Conservation (phyloP, 2,329 filamentous ascomycete species). For the Verticillium alfalfae region DNA sequence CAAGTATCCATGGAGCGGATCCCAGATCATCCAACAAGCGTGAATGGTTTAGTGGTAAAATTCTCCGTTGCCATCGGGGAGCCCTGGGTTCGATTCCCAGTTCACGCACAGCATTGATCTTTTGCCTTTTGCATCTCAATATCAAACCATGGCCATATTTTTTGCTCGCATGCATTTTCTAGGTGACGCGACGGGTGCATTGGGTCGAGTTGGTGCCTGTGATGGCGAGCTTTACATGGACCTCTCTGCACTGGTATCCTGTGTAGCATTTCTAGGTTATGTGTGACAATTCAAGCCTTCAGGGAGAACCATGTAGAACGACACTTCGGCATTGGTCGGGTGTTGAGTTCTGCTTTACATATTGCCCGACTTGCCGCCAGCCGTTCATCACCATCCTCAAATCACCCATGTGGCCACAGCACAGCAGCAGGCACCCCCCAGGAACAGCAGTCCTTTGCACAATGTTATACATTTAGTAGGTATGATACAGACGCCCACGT, state of each 20-base stretch:
- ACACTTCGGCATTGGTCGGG: too few species aligned
- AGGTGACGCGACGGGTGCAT: background rate
- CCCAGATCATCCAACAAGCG: background rate
- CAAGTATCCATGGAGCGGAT: background rate
- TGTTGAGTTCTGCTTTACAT: too few species aligned
- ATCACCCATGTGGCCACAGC: too few species aligned
- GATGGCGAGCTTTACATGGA: too few species aligned
- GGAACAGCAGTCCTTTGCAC: background rate
- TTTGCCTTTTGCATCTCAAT: background rate
- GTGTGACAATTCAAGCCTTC: too few species aligned
- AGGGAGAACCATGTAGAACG: too few species aligned
- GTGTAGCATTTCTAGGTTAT: too few species aligned
- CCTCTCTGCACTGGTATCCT: too few species aligned
- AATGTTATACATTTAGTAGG: background rate
- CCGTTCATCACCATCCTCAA: too few species aligned
- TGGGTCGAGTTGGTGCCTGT: too few species aligned
- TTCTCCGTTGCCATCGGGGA: constrained; percentile 4
- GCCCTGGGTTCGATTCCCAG: constrained; percentile 3
- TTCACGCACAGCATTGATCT: background rate
- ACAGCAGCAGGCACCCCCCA: too few species aligned
- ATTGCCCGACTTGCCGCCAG: too few species aligned
- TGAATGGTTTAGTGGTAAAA: constrained; percentile 4
- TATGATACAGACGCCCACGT: background rate
- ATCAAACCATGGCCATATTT: background rate
- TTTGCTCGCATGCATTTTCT: background rate